Conservation (phyloP, 441 rosid genomes). For the Jatropha multifida region DNA sequence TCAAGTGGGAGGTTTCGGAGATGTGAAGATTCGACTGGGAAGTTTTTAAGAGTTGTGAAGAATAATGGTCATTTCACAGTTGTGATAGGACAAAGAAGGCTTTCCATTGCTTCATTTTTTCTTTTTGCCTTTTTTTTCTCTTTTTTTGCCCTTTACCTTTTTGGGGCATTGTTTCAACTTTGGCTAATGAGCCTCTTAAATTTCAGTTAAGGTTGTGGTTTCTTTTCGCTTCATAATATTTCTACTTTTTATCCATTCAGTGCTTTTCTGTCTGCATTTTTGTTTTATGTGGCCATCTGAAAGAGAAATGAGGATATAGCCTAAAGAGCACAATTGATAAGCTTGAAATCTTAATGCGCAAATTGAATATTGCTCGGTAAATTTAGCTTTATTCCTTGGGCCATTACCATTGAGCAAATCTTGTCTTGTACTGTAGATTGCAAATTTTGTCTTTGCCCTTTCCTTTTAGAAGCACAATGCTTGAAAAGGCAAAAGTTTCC, state of each 20-base stretch:
- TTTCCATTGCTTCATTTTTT: slow-evolving; percentile 13
- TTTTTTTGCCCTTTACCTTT: not conserved
- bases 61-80: slow-evolving; percentile 34
- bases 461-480: too few relatives aligned
- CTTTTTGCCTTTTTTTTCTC: not conserved
- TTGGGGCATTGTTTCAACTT: slow-evolving; percentile 27
- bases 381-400: too few relatives aligned
- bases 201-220: slow-evolving; percentile 32
- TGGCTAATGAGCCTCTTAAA: slow-evolving; percentile 26
- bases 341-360: too few relatives aligned
- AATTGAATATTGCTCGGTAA: too few relatives aligned
- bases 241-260: not conserved
- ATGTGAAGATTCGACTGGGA: not conserved
- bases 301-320: too few relatives aligned
- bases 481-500: too few relatives aligned
- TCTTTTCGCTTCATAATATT: not conserved
- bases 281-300: too few relatives aligned
- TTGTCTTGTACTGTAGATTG: too few relatives aligned
- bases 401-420: too few relatives aligned
- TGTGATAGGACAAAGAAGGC: slow-evolving; percentile 29
- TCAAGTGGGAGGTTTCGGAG: too few relatives aligned
- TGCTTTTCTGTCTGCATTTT: not conserved
- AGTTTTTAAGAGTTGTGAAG: slow-evolving; percentile 23
- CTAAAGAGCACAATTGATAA: too few relatives aligned
- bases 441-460: too few relatives aligned